A percentile compares a stretch with the other conserved stretches of the same genome.
Evolutionary conservation across 345 rosid genomes (phyloP).

Genomic region (Gynandropsis gynandra): DNA sequence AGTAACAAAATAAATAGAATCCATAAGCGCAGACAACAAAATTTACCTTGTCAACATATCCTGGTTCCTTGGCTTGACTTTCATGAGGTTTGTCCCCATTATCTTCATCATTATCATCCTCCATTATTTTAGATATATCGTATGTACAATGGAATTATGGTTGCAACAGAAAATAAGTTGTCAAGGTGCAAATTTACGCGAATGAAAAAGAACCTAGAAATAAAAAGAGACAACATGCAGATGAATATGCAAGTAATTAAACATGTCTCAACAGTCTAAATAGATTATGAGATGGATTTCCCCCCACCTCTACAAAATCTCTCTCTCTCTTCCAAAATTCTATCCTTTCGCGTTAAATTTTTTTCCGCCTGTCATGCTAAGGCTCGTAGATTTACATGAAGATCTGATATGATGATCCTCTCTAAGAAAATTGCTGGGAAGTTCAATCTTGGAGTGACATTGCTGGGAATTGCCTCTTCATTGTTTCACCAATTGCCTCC

Average conservation of each 20-base stretch:
- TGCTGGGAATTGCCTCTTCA: too few relatives aligned
- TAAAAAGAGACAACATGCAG: constrained; percentile 8
- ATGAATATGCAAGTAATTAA: constrained; percentile 1
- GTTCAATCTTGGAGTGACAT: constrained; percentile 83
- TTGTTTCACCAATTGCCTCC: too few relatives aligned
- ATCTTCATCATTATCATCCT: constrained; percentile 51
- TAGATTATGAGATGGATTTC: too few relatives aligned
- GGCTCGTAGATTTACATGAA: constrained; percentile 89
- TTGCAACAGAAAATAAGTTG: constrained; percentile 19
- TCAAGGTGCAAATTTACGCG: constrained; percentile 14
- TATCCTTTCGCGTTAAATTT: too few relatives aligned
- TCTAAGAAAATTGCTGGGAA: constrained; percentile 89
- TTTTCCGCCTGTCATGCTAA: constrained; percentile 75
- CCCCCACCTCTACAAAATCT: too few relatives aligned
- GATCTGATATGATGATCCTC: constrained; percentile 89
- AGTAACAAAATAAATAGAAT: constrained; percentile 21
- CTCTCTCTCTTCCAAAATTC: too few relatives aligned
- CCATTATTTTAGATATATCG: constrained; percentile 50
- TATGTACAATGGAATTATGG: constrained; percentile 57
- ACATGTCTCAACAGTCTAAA: too few relatives aligned
- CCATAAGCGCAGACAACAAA: constrained; percentile 10
- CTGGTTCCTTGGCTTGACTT: constrained; percentile 52
- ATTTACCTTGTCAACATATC: constrained; percentile 68
- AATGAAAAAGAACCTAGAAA: constrained; percentile 13
- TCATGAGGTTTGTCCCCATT: constrained; percentile 29